These are phyloP conservation scores for Zalaria obscura DNA, from an alignment of 2,329 filamentous ascomycete species.

Conservation along the genomic window DNA sequence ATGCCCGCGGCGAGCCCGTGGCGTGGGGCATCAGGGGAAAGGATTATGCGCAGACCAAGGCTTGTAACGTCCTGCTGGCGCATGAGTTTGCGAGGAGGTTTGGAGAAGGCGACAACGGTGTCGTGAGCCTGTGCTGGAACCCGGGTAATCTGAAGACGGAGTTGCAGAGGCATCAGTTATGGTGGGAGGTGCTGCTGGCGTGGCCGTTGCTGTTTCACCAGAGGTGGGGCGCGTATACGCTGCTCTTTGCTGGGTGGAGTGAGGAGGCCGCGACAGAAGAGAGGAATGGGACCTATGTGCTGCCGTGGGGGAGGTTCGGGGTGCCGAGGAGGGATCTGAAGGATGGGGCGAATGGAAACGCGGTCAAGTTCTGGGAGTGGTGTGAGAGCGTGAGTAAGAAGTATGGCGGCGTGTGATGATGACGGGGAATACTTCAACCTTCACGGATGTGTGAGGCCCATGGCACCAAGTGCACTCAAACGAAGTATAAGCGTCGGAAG, in stretches of 20 bases:
- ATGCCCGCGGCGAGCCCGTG: slow-evolving; percentile 6
- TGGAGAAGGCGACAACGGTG: slow-evolving; percentile 7
- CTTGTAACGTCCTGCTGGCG: slow-evolving; percentile 13
- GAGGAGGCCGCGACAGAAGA: slow-evolving; percentile 11
- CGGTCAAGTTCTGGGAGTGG: slow-evolving; percentile 25
- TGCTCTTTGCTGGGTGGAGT: slow-evolving; percentile 16
- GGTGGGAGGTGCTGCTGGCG: slow-evolving; percentile 5
- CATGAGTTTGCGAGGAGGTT: slow-evolving; percentile 9
- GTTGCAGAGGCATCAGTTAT: slow-evolving; percentile 12
- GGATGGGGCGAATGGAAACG: slow-evolving; percentile 16
- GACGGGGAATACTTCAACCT: too few relatives aligned
- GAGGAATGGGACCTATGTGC: slow-evolving; percentile 15
- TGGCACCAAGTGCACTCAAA: too few relatives aligned
- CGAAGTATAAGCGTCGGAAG: too few relatives aligned
- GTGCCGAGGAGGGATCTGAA: slow-evolving; percentile 14
- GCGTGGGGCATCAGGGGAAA: slow-evolving; percentile 6
- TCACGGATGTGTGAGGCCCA: too few relatives aligned
- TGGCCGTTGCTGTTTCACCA: slow-evolving; percentile 8
- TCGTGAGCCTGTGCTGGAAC: slow-evolving; percentile 15
- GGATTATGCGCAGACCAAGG: slow-evolving; percentile 16
- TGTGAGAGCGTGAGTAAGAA: slow-evolving; percentile 20
- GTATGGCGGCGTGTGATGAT: slow-evolving; percentile 4
- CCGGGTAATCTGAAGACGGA: slow-evolving; percentile 17
- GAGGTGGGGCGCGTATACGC: slow-evolving; percentile 17
- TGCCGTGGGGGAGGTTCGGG: slow-evolving; percentile 13